A percentile compares a stretch with the other conserved stretches of the same genome.
Evolutionary conservation across 768 basidiomycete genomes (phyloP).

Genomic region (Kwoniella botswanensis): DNA sequence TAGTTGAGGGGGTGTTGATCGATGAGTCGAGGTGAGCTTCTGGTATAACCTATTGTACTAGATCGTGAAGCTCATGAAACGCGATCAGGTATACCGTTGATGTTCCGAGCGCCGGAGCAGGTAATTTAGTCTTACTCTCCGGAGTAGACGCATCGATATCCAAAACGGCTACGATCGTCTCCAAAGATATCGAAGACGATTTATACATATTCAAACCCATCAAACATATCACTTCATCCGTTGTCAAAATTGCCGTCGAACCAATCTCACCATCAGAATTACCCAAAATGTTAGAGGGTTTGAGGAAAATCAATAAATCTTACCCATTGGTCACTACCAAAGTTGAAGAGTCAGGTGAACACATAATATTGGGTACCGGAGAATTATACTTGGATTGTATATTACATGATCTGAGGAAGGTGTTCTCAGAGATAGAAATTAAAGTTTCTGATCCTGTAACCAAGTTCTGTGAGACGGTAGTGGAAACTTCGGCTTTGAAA

Average conservation of each 20-base stretch:
- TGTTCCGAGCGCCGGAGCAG: conserved; percentile 83
- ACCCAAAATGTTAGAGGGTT: conserved; percentile 96
- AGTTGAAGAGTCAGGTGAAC: conserved; percentile 98
- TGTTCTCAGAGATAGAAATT: conserved; percentile 99
- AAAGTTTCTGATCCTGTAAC: conserved; percentile 99
- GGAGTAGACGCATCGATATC: conserved; percentile 93
- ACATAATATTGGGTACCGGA: conserved; percentile 94
- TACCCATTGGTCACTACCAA: conserved; percentile 93
- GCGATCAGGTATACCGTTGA: conserved; percentile 81
- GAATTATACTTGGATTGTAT: conserved; percentile 96
- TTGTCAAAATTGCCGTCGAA: conserved; percentile 97
- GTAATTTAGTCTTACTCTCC: conserved; percentile 88
- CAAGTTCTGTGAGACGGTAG: conserved; percentile 95
- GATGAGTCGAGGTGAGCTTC: conserved; percentile 77
- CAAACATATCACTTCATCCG: conserved; percentile 95
- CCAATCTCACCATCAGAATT: conserved; percentile 96
- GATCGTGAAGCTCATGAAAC: conserved; percentile 17
- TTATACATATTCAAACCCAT: conserved; percentile 94
- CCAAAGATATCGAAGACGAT: conserved; percentile 73
- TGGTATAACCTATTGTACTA: neutral
- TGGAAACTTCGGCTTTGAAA: conserved; percentile 96
- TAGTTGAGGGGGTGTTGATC: conserved; percentile 86
- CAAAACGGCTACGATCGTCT: conserved; percentile 85
- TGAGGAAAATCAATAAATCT: conserved; percentile 96
- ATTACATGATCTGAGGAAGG: conserved; percentile 87